Conservation (phyloP, 352 stramenopile genomes). For the Phytophthora pini region DNA sequence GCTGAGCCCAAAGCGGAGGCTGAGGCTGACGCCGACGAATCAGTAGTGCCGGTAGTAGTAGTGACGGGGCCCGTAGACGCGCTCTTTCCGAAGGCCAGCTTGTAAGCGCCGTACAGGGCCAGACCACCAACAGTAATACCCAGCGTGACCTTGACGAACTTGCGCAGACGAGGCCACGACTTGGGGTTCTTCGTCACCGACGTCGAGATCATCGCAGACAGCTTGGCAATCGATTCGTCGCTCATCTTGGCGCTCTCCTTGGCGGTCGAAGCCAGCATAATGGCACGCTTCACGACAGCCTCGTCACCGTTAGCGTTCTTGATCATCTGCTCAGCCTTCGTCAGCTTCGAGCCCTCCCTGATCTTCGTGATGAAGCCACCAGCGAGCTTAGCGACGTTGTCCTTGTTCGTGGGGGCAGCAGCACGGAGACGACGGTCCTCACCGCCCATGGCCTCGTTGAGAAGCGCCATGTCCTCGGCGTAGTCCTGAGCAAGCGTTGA, state of each 20-base stretch:
- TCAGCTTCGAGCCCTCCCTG: background rate
- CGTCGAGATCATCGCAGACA: background rate
- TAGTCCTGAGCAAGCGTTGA: background rate
- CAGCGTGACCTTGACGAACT: slow-evolving; percentile 1
- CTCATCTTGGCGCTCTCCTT: background rate
- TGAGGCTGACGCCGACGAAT: no score
- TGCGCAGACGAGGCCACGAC: slow-evolving; percentile 1
- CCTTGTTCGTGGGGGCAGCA: background rate
- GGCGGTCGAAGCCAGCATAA: background rate
- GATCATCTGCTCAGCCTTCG: background rate
- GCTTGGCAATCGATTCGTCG: background rate
- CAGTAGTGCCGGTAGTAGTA: no score
- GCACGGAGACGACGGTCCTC: background rate
- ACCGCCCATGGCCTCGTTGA: background rate
- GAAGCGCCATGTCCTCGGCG: background rate
- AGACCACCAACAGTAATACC: background rate
- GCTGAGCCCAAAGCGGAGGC: no score
- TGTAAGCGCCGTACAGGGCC: slow-evolving; percentile 1
- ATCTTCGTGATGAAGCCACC: background rate
- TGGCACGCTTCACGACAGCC: background rate
- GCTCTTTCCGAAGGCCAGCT: background rate
- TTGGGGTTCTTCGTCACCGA: background rate
- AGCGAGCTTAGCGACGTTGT: background rate
- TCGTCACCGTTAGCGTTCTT: slow-evolving; percentile 3
- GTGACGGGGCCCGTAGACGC: no score